Conservation (phyloP, 108 stramenopile genomes). For the Cyclotella kingstonii region DNA sequence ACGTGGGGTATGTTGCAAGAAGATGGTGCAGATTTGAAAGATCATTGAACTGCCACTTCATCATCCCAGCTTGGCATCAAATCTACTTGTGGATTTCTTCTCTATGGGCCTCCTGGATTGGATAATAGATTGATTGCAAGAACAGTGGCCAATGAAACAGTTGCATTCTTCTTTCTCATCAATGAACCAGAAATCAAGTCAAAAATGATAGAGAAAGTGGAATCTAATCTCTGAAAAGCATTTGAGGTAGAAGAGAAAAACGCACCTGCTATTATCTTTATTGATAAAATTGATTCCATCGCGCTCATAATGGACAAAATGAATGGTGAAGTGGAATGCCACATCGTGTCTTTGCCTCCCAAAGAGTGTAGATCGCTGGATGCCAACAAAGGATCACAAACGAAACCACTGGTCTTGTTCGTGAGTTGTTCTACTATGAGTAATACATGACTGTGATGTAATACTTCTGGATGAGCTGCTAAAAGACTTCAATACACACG, state of each 20-base stretch:
- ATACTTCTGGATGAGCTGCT: no score
- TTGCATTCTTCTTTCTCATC: slow-evolving; percentile 99
- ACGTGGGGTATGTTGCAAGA: slow-evolving; percentile 98
- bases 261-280: slow-evolving; percentile 99
- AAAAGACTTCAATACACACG: no score
- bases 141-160: slow-evolving; percentile 99
- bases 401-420: slow-evolving; percentile 73
- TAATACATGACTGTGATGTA: no score
- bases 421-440: slow-evolving; percentile 96
- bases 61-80: slow-evolving; percentile 99
- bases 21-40: slow-evolving; percentile 99
- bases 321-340: slow-evolving; percentile 99
- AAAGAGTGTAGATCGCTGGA: slow-evolving; percentile 85
- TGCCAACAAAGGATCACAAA: slow-evolving; percentile 83
- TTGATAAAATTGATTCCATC: slow-evolving; percentile 99
- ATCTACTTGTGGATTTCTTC: slow-evolving; percentile 98
- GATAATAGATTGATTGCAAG: slow-evolving; percentile 99
- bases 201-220: slow-evolving; percentile 99
- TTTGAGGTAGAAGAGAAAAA: slow-evolving; percentile 99
- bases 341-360: slow-evolving; percentile 88
- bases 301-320: slow-evolving; percentile 99
- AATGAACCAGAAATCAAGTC: slow-evolving; percentile 99
- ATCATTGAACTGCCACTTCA: slow-evolving; percentile 99
- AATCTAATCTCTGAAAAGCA: slow-evolving; percentile 97
- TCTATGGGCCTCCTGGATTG: slow-evolving; percentile 98